Conservation (phyloP, 2,329 filamentous ascomycete genomes). For the Fusarium sororula region DNA sequence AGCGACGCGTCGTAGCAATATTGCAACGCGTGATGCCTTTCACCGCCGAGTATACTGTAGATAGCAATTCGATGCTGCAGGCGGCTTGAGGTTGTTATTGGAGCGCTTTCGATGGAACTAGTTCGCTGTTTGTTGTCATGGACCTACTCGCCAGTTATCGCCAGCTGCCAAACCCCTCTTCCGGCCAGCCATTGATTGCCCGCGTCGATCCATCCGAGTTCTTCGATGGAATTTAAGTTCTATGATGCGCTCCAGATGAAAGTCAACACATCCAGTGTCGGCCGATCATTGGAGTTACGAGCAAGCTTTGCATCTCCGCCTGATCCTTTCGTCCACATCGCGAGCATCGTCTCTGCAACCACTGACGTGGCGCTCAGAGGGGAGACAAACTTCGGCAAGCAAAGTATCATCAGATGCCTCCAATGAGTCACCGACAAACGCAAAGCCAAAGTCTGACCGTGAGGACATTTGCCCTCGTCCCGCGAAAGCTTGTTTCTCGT, state of each 20-base stretch:
- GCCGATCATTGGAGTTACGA: neutral
- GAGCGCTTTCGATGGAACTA: neutral
- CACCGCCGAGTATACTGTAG: fast-evolving
- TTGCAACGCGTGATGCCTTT: fast-evolving
- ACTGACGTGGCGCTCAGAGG: neutral
- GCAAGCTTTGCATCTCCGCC: neutral
- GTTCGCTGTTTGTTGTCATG: neutral
- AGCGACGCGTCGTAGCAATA: neutral
- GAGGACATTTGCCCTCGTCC: neutral
- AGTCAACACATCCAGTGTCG: neutral
- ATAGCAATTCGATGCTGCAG: too few relatives aligned
- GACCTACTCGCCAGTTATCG: neutral
- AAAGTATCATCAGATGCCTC: neutral
- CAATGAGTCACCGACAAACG: neutral
- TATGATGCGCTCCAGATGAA: fast-evolving
- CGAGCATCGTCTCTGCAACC: neutral
- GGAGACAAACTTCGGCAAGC: neutral
- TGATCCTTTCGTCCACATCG: neutral
- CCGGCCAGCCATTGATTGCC: neutral
- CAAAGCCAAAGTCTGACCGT: neutral
- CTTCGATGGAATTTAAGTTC: neutral
- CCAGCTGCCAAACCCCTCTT: neutral
- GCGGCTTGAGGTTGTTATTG: neutral
- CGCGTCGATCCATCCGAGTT: neutral
- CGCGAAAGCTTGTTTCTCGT: neutral